Conservation (phyloP, 2,329 filamentous ascomycete species). For the Helotiales sp. region DNA sequence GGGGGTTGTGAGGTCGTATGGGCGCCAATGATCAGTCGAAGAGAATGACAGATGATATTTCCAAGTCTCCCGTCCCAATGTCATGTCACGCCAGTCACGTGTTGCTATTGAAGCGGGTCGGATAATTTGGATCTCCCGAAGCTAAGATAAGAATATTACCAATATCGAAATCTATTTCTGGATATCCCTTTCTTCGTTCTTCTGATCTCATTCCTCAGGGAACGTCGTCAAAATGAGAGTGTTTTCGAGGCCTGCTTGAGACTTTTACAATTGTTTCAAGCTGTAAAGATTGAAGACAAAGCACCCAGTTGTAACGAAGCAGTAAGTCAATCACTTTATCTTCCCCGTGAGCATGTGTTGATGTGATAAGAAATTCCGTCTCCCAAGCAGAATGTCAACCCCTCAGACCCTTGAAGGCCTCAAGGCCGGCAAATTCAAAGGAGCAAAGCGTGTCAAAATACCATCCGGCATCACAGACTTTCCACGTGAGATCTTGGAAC, state of each 20-base stretch:
- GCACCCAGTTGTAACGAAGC: background rate
- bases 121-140: slow-evolving; percentile 10
- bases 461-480: slow-evolving; percentile 33
- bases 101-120: background rate
- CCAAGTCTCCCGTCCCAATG: too few relatives aligned
- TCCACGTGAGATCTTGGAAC: slow-evolving; percentile 42
- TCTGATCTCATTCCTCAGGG: background rate
- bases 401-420: slow-evolving; percentile 24
- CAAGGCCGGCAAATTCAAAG: slow-evolving; percentile 28
- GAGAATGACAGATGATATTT: too few relatives aligned
- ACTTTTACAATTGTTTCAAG: background rate
- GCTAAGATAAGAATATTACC: slow-evolving; percentile 20
- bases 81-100: too few relatives aligned
- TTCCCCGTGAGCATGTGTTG: background rate
- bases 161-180: slow-evolving; percentile 11
- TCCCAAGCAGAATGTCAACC: slow-evolving; percentile 13
- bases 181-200: background rate
- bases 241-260: background rate
- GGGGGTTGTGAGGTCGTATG: too few relatives aligned
- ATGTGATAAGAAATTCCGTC: too few relatives aligned
- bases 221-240: background rate
- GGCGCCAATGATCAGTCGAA: too few relatives aligned
- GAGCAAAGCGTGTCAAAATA: slow-evolving; percentile 31
- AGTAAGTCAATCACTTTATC: background rate
- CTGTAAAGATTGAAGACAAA: too few relatives aligned